Base-by-base conservation (phyloP, 768 basidiomycete species). In the Kwoniella bestiolae region DNA sequence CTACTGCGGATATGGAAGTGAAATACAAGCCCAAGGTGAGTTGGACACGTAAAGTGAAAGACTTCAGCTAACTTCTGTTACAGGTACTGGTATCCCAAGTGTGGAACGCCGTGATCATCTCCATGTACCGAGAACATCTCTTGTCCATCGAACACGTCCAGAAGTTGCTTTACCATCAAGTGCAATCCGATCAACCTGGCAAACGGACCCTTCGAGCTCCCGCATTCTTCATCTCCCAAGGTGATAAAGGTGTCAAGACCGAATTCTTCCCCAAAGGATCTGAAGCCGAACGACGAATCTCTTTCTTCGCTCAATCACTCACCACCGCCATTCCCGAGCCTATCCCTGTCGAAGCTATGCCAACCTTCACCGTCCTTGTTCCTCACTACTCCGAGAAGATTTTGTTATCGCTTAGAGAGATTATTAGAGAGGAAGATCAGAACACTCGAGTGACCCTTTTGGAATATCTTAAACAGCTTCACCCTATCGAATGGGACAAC, bases 351-450 rank as follows among this genome's bases (percentile, higher is more conserved):
- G 94, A 98, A 80, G 91, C 94, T n/a, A 98, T 99, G 96, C 96
- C 96, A 2, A 97, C 95, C 0, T 99, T 99, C 85, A 98, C 96
- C 49, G 94, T 99, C 25, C 84, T 99, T 60, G 96, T 94, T 0
- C 96, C 96, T 14, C 96, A 99, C 82, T 99, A 99, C 81, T 96
- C 90, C 66, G 96, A 99, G 82, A 99, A 99, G 91, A 98, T 97
- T 69, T 84, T 99, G 53, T 86, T 99, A 9, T 97, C 95, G 2
- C 86, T 99, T 2, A 88, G 96, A 67, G 96, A 98, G 82, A 99
- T 99, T 79, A 99, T 99, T 76, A 90, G 95, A 70, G 95, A 99
- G 82, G 94, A 97, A 79, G 94, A 98, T 81, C 91, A 95, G 82
- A 90, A 94, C 81, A 92, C 93, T 29, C 91, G 95, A 38, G 96